A percentile compares a stretch with the other conserved stretches of the same genome.
These are phyloP conservation scores for Backusella morwellensis DNA, from an alignment of 192 early-diverging fungal genomes.

Conservation along the genomic window DNA sequence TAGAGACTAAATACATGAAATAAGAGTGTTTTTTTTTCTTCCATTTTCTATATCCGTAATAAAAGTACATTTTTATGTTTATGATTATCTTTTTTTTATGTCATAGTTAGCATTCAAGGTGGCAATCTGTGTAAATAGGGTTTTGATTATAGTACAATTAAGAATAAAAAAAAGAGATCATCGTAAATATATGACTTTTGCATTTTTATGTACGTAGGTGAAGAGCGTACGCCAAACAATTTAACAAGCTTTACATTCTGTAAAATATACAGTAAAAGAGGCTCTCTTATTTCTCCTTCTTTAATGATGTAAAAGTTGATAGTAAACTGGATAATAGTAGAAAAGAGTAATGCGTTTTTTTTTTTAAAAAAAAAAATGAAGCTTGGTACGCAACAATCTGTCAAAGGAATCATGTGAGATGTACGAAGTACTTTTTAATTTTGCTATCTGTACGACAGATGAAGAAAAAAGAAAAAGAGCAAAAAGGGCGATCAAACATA, in stretches of 20 bases:
- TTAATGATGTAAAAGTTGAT: neutral
- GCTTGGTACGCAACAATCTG: neutral
- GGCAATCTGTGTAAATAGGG: neutral
- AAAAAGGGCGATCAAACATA: neutral
- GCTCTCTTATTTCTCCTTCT: too few species aligned
- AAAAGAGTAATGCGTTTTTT: neutral
- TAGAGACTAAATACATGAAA: neutral
- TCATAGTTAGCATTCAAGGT: too few species aligned
- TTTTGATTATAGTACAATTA: neutral
- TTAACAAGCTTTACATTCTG: neutral
- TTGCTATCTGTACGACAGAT: neutral
- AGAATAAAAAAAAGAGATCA: neutral
- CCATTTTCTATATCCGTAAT: neutral
- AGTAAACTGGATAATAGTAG: neutral
- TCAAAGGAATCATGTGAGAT: neutral
- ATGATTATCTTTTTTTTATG: too few species aligned
- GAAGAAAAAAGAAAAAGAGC: neutral
- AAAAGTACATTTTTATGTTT: neutral
- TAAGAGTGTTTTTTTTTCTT: neutral
- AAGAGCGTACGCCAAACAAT: neutral
- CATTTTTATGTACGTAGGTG: neutral
- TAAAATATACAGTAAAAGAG: neutral
- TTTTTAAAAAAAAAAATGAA: neutral
- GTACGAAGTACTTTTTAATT: too few species aligned
- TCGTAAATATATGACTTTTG: neutral